Percentiles rank a stretch among this genome's conserved stretches.
These are phyloP conservation scores for Thozetella sp. DNA, from an alignment of 495 filamentous ascomycete genomes.

Conservation along the genomic window DNA sequence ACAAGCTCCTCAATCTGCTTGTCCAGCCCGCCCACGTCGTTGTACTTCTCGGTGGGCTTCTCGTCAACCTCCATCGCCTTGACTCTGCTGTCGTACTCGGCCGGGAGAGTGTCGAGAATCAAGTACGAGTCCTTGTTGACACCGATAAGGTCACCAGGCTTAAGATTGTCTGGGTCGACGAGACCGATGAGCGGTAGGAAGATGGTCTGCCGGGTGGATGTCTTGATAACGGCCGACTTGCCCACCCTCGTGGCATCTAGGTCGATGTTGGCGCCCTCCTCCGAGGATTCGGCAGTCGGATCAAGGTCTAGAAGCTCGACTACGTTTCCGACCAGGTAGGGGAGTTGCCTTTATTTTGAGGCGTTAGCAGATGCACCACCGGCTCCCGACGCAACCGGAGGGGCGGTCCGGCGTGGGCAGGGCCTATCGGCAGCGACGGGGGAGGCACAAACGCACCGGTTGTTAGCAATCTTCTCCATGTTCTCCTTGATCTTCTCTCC, in stretches of 20 bases:
- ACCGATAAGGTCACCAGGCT: conserved; percentile 94
- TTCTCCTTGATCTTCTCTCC: conserved; percentile 99
- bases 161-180: conserved; percentile 90
- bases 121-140: conserved; percentile 99
- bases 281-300: conserved; percentile 91
- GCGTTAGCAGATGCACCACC: conserved; percentile 8
- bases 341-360: conserved; percentile 72
- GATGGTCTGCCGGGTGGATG: conserved; percentile 98
- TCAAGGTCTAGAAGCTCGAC: conserved; percentile 96
- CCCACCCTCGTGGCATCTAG: conserved; percentile 95
- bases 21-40: conserved; percentile 94
- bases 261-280: conserved; percentile 98
- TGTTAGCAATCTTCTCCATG: conserved; percentile 97
- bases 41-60: conserved; percentile 99
- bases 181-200: conserved; percentile 98
- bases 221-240: conserved; percentile 99
- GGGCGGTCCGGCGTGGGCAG: background rate
- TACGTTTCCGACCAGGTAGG: conserved; percentile 97
- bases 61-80: conserved; percentile 99
- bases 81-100: conserved; percentile 98
- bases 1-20: conserved; percentile 99
- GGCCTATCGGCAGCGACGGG: background rate
- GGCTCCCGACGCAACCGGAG: background rate
- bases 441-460: conserved; percentile 74
- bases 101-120: conserved; percentile 95